Base-by-base conservation (phyloP, 441 rosid species). In the Biscutella auriculata region DNA sequence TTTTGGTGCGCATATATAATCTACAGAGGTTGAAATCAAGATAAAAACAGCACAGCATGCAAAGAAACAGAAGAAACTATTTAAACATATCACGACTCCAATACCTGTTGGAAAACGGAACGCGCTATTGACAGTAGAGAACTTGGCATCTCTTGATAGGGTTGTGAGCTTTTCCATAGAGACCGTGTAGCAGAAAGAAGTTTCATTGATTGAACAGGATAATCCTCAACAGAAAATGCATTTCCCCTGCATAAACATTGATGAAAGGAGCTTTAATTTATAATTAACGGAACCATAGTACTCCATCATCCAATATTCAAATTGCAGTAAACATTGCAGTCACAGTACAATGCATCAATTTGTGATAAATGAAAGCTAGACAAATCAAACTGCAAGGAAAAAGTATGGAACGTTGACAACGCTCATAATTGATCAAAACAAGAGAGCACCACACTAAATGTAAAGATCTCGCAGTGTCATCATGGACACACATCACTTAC, bases 91-190 rank as follows among this genome's bases (percentile, higher is more conserved):
- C 45, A 55, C 59, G 26, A 56, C 48, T 62, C 59, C 51, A 27
- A 32, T 70, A 93, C 99, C 95, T 87, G 93, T 50, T 75, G 79
- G 60, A 89, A 73, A 65, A 85, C 83, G 32, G 77, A 65, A 23
- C 85, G 79, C 44, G 92, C 87, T 72, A 68, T 63, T 62, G 82
- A 71, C 36, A 80, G 56, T 60, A 94, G 76, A 80, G 77, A 79
- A 47, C 39, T 57, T 55, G 73, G 65, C 35, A 72, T 35, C 39
- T 69, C 65, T 57, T 67, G 73, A 67, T 52, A 66, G 16, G 76
- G 44, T 8, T 53, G 55, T 39, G 82, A 66, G 56, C 74, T 71
- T 76, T 69, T 67, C 89, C 89, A 93, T 33, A 93, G 67, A 63
- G 64, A 50, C 28, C 55, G 64, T 25, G 96, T 79, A 63, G 93